Base-by-base conservation (phyloP, 768 basidiomycete genomes). In the Paxillus involutus region DNA sequence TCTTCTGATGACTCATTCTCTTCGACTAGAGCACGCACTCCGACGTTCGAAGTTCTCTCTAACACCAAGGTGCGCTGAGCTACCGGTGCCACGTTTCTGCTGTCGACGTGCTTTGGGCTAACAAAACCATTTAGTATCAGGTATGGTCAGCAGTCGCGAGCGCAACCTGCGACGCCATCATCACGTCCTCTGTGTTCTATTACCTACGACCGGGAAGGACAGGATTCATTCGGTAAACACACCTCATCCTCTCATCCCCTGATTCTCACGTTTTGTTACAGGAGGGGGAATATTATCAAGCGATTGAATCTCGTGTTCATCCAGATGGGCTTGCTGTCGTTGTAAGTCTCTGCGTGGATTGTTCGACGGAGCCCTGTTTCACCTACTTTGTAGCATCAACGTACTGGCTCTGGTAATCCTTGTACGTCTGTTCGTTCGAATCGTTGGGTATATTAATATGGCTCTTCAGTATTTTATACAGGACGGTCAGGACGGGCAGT, bases 121-220 rank as follows among this genome's bases (percentile, higher is more conserved):
- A 47, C 17, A 9, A 43, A 2, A 16, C 8, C 3, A 13, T 5
- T 29, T 39, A 67, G 65, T 55, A 26, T 39, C 6, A 36, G 36
- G 44, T 55, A 21, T 9, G 57, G 21, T 37, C 49, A 8, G 51
- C 56, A 14, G 2, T 63, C 17, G 45, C 59, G 10, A 58, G 61
- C n/a, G 57, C 66, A 17, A 1, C 56, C 17, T 68, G 66, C 26
- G 63, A 65, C 49, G 45, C 43, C 13, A 4, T 52, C 47, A 66
- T 68, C 50, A 66, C 61, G 2, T 3, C 4, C 12, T 57, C 59
- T 12, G 39, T 66, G n/a, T 32, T 48, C 0, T 62, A 54, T 45
- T 63, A 55, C 36, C 45, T 66, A 32, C 59, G 52, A 21, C 46
- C 59, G 11, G 44, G 16, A 14, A 53, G 53, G 21, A 58, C 50